phyloP scores from a whole-genome alignment of 805 yeast genomes.

The Candida morakotiae region DNA sequence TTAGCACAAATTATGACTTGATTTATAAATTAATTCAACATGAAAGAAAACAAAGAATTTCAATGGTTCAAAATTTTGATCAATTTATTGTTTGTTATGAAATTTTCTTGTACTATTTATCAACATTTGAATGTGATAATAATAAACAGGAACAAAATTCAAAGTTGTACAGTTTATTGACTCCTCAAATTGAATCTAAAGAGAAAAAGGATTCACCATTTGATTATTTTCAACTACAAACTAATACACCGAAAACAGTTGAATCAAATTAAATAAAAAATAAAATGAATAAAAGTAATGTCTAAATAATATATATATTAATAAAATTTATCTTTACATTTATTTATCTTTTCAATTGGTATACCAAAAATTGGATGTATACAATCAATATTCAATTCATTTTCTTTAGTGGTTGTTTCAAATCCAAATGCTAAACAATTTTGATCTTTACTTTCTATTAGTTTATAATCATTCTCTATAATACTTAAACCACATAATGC shows the following conservation, averaged over 20 bases:
- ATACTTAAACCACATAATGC: slow-evolving; percentile 70
- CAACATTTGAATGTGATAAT: background rate
- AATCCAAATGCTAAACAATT: slow-evolving; percentile 18
- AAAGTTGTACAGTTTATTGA: background rate
- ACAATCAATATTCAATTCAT: slow-evolving; percentile 13
- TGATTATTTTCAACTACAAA: slow-evolving; percentile 2
- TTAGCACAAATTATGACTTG: slow-evolving; percentile 40
- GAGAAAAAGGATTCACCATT: background rate
- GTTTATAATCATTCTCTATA: slow-evolving; percentile 42
- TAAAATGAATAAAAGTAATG: background rate
- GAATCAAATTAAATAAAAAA: background rate
- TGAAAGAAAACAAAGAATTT: slow-evolving; percentile 69
- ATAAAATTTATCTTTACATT: slow-evolving; percentile 5
- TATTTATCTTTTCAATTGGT: slow-evolving; percentile 11
- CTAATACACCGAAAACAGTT: background rate
- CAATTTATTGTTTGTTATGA: slow-evolving; percentile 78
- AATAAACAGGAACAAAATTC: background rate
- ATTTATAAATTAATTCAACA: slow-evolving; percentile 59
- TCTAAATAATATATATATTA: slow-evolving; percentile 2
- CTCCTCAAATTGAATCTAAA: background rate
- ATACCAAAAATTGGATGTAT: slow-evolving; percentile 28
- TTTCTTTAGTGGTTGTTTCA: slow-evolving; percentile 7
- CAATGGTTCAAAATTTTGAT: slow-evolving; percentile 80
- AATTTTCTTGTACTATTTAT: slow-evolving; percentile 30
- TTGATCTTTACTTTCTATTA: slow-evolving; percentile 6